Evolutionary conservation across 73 alveolate genomes (phyloP), one percentile per base, ranked within the genome.

Genomic region (Symbiodinium natans): DNA sequence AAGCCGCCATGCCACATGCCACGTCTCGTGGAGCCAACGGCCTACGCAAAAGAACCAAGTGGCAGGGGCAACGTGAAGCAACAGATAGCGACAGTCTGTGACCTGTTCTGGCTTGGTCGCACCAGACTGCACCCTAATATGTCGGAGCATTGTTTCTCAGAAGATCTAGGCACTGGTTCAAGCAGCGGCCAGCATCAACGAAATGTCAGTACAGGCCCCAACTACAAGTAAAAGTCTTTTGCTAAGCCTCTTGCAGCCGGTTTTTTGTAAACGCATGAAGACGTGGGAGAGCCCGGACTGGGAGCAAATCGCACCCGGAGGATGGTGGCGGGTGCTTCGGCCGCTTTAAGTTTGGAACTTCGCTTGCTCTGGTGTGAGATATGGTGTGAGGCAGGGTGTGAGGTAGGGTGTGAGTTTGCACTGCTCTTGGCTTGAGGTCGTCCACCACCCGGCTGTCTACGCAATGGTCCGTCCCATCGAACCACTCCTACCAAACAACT

Each of bases 381-480:
- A n/a, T n/a, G n/a, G n/a, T n/a, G n/a, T n/a, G n/a, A n/a, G n/a
- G n/a, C n/a, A n/a, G n/a, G n/a, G n/a, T n/a, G n/a, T n/a, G n/a
- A n/a, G n/a, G n/a, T n/a, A n/a, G n/a, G n/a, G n/a, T n/a, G n/a
- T n/a, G n/a, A n/a, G n/a, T n/a, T 52, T 52, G 68, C 1, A 5
- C n/a, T 17, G 5, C 68, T 63, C 77, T 21, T 21, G 34, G 2
- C 9, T 27, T 63, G 9, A 86, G 94, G 94, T 86, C 54, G 94
- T 86, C 33, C 94, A 86, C 42, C 94, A 86, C 73, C 94, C 94
- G 54, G 73, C 73, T 43, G 94, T 86, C 68, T 86, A 86, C 54
- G 94, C 94, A 36, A 86, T 86, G 94, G 83, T 86, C 34, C 71
- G 94, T 29, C 94, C 94, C 25, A 86, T 86, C 40, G 94, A 86